Evolutionary conservation across 768 basidiomycete genomes (phyloP).

Genomic region (Naganishia kalamii): DNA sequence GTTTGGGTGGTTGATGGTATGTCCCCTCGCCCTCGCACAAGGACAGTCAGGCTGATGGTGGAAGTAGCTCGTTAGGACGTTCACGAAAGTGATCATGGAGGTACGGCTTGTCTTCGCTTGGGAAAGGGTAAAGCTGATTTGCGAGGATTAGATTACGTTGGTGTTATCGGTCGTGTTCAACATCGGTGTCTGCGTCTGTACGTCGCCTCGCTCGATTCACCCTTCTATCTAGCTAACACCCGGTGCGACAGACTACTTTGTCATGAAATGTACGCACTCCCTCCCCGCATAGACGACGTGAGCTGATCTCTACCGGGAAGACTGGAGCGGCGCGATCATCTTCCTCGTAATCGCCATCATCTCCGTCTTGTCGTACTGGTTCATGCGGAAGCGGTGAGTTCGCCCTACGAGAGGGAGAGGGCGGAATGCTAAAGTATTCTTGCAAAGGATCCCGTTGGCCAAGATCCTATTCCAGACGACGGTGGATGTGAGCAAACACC

Average conservation of each 20-base stretch:
- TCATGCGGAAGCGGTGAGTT: slow-evolving; percentile 48
- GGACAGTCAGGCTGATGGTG: background rate
- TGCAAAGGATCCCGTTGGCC: slow-evolving; percentile 68
- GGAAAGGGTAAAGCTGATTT: slow-evolving; percentile 45
- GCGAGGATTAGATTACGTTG: slow-evolving; percentile 31
- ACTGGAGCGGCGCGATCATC: slow-evolving; percentile 69
- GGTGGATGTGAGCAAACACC: slow-evolving; percentile 78
- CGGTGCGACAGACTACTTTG: slow-evolving; percentile 32
- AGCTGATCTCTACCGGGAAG: slow-evolving; percentile 24
- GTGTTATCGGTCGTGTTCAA: slow-evolving; percentile 41
- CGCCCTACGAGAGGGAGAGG: background rate
- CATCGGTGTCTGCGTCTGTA: slow-evolving; percentile 68
- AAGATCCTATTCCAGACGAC: slow-evolving; percentile 71
- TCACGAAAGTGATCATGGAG: slow-evolving; percentile 68
- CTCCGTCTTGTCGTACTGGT: slow-evolving; percentile 65
- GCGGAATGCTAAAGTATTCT: background rate
- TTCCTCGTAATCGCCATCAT: slow-evolving; percentile 73
- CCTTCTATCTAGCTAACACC: background rate
- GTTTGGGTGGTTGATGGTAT: slow-evolving; percentile 56
- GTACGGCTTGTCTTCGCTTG: background rate
- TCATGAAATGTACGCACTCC: slow-evolving; percentile 37
- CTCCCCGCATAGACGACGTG: background rate
- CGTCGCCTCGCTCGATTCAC: slow-evolving; percentile 48
- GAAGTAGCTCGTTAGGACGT: slow-evolving; percentile 60
- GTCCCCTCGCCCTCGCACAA: background rate